Conservation (phyloP, 1,139 yeast species). For the Yamadazyma sp. region DNA sequence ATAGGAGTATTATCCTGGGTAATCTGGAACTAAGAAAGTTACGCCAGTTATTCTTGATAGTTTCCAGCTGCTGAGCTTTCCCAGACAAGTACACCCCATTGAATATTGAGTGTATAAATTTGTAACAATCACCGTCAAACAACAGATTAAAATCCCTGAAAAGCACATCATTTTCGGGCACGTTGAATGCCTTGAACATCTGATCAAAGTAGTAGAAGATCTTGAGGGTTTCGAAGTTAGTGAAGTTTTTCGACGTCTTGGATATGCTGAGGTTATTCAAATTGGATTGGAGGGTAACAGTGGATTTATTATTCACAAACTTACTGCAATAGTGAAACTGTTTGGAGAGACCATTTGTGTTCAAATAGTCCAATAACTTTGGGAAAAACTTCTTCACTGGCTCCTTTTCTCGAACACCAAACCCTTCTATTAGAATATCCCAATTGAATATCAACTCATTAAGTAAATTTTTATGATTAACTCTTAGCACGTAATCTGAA, state of each 20-base stretch:
- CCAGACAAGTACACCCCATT: conserved; percentile 14
- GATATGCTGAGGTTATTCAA: conserved; percentile 14
- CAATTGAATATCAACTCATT: conserved; percentile 17
- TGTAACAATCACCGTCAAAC: conserved; percentile 22
- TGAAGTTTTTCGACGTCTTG: conserved; percentile 14
- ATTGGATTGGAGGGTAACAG: conserved; percentile 9
- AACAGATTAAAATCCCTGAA: conserved; percentile 15
- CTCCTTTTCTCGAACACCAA: conserved; percentile 10
- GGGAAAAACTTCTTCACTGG: conserved; percentile 11
- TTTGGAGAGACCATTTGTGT: conserved; percentile 11
- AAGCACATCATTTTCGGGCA: conserved; percentile 18
- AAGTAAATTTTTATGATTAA: conserved; percentile 14
- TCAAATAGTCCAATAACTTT: conserved; percentile 10
- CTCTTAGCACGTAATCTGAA: conserved; percentile 10
- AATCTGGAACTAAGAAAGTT: conserved; percentile 34
- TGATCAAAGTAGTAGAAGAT: conserved; percentile 32
- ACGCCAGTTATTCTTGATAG: conserved; percentile 33
- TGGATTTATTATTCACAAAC: conserved; percentile 10
- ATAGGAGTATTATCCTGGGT: conserved; percentile 21
- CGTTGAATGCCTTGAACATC: conserved; percentile 26
- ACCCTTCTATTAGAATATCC: conserved; percentile 12
- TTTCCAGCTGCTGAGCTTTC: conserved; percentile 19
- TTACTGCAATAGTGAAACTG: conserved; percentile 17
- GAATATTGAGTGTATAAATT: conserved; percentile 22
- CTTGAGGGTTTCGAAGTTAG: conserved; percentile 20